phyloP scores from a whole-genome alignment of 306 rosid species.

The Lupinus albus region DNA sequence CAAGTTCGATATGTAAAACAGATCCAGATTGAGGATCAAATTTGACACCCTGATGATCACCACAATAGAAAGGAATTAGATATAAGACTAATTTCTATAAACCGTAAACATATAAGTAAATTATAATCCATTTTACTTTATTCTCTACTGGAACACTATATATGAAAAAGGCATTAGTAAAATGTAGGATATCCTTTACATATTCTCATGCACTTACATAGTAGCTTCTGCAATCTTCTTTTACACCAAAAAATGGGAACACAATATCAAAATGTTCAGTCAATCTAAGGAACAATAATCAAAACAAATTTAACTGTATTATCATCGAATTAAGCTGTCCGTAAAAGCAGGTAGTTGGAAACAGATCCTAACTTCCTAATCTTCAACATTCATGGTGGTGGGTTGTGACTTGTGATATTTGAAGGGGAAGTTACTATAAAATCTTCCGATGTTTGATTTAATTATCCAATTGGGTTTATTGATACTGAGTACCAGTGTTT shows the following conservation, averaged over 20 bases:
- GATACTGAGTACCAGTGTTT: no score
- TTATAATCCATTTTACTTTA: not conserved
- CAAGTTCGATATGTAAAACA: slow-evolving; percentile 80
- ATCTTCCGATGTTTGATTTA: no score
- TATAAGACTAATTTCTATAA: slow-evolving; percentile 31
- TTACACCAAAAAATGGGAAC: not conserved
- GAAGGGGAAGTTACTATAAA: not conserved
- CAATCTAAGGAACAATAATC: slow-evolving; percentile 12
- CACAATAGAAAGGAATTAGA: slow-evolving; percentile 42
- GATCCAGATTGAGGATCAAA: slow-evolving; percentile 96
- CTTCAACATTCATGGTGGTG: not conserved
- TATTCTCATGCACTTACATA: not conserved
- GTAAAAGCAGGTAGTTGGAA: not conserved
- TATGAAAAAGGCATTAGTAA: slow-evolving; percentile 11
- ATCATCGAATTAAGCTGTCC: slow-evolving; percentile 5
- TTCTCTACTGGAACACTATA: not conserved
- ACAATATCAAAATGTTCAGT: slow-evolving; percentile 6
- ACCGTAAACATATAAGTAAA: slow-evolving; percentile 19
- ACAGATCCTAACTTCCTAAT: slow-evolving; percentile 13
- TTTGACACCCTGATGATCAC: slow-evolving; percentile 72
- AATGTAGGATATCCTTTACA: slow-evolving; percentile 28
- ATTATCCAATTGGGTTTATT: no score
- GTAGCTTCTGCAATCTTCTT: slow-evolving; percentile 11
- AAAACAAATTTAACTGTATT: not conserved
- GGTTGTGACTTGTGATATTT: not conserved